phyloP scores from a whole-genome alignment of 225 moss, liverwort and hornwort species.

The Rhytidiadelphus loreus region DNA sequence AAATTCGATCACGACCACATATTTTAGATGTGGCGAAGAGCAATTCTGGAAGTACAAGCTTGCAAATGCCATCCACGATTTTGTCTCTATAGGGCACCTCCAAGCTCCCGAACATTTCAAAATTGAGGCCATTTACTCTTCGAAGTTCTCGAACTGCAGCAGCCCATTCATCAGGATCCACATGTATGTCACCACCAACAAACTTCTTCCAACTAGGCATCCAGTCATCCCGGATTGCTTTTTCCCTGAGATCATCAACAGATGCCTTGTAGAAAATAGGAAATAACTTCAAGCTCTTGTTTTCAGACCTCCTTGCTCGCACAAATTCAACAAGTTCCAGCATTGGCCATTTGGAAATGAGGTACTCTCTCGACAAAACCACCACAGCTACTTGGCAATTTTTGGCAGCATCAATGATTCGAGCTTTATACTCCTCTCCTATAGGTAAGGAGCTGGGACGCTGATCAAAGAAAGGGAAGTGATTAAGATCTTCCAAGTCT shows the following conservation, averaged over 20 bases:
- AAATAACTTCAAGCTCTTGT: neutral
- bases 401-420: neutral
- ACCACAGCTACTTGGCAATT: neutral
- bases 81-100: neutral
- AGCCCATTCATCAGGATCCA: neutral
- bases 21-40: neutral
- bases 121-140: neutral
- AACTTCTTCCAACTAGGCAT: neutral
- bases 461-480: neutral
- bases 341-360: neutral
- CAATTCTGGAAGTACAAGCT: neutral
- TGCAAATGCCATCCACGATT: neutral
- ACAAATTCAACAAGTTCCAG: neutral
- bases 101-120: neutral
- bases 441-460: neutral
- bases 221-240: neutral
- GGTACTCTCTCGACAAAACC: neutral
- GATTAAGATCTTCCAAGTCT: neutral
- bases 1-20: neutral
- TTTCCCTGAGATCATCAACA: neutral
- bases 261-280: neutral
- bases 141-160: neutral
- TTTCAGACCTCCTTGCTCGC: neutral
- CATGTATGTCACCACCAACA: neutral
- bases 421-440: neutral